Base-by-base conservation (phyloP, 768 basidiomycete species). In the Galerina sulciceps region DNA sequence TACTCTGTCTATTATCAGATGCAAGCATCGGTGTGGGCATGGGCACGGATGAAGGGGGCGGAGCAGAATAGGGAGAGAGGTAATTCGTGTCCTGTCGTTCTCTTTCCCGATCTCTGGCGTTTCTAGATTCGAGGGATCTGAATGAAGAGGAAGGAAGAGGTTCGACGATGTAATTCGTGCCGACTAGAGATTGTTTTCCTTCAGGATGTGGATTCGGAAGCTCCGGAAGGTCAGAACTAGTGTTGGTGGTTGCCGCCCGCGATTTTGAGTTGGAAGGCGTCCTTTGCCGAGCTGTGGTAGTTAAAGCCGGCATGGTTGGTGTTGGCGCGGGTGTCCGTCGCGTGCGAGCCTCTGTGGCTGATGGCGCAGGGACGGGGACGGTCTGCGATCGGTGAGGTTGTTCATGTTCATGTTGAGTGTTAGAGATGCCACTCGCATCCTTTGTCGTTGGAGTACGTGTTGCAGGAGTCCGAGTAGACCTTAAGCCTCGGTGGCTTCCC, bases 1-100 rank as follows among this genome's bases (percentile, higher is more conserved):
- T 57, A 41, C 65, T 66, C n/a, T 61, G 65, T 55, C 65, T 61
- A 9, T 45, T 35, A 42, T 65, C 64, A 13, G 55, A 40, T 18
- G 23, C 23, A n/a, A 54, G 47, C 36, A 60, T 47, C 6, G 53
- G 10, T 20, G 59, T 40, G 15, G 58, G 58, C 11, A 47, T 18
- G 10, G 57, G 61, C 40, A 58, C 47, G 11, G 60, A 51, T 41
- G 60, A 49, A n/a, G 45, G 51, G 15, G 58, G 37, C 43, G 36
- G 10, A 49, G 15, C 34, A 15, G 47, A 17, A 51, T 36, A 15
- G 8, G 49, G 49, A 40, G 37, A 22, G 14, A 54, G 53, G 42
- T 54, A 54, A 9, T 41, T 26, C n/a, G 42, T 44, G 23, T 59
- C 61, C 23, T 56, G 51, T 22, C 42, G 44, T 11, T 53, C 46